Evolutionary conservation across 352 stramenopile species (phyloP), one percentile per base, ranked within the genome.

Genomic region (Phytophthora capsici): DNA sequence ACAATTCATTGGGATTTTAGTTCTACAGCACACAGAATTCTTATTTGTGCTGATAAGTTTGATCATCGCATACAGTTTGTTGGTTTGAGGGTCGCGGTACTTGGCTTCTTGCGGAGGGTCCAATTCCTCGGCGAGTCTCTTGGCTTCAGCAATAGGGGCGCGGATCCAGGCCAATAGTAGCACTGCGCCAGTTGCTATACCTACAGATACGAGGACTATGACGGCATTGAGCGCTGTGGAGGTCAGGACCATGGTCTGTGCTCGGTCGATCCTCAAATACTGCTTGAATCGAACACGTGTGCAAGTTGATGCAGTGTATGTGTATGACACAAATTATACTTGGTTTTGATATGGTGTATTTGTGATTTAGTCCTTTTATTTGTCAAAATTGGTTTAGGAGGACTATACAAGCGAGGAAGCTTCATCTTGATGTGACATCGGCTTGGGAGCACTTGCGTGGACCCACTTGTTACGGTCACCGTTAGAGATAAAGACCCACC

Each of bases 391-490:
- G 45, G 46, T 23, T 41, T 41, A 41, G 0, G 36, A 19, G 41
- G 34, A 40, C 13, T 66, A 77, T 36, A 71, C 63, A 1, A 73
- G 32, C 7, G 58, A 59, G 5, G 69, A 73, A 4, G 41, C 22
- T 26, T 59, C 55, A 28, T 70, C 66, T 51, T 9, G 17, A 19
- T 48, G 53, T 17, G 57, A 69, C 5, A 54, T 71, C 36, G 69
- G 69, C 46, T 75, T 74, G 45, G 65, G 43, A 32, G 66, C 54
- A 41, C 41, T 74, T 30, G 40, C 57, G 48, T 91, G 73, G 7
- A 93, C 80, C 86, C 86, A 94, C 43, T 74, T 74, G 65, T 90
- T 88, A 53, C 66, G 30, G 51, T 91, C 77, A 0, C 77, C 65
- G 17, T 73, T 67, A 1, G 25, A 57, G 17, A 91, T 6, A 37